A percentile compares a stretch with the other conserved stretches of the same genome.
Conservation (phyloP, 2,329 filamentous ascomycete species). For the Talaromyces sp. region DNA sequence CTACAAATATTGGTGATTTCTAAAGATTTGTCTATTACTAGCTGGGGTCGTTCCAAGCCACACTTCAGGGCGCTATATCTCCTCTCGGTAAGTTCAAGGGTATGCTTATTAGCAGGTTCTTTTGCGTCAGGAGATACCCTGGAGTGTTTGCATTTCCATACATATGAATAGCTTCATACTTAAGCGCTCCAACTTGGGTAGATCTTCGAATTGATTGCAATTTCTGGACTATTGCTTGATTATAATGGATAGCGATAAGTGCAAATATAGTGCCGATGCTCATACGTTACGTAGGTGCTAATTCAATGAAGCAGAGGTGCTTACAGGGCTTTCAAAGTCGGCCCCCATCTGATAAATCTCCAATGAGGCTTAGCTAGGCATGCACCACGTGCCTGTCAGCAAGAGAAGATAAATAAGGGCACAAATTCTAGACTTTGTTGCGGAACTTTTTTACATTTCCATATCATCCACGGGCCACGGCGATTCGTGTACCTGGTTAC, state of each 20-base stretch:
- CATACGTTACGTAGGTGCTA: not conserved
- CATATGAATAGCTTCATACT: not conserved
- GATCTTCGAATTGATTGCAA: not conserved
- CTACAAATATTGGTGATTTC: not conserved
- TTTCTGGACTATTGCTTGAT: not conserved
- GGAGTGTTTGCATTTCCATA: not conserved
- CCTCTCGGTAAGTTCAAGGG: not conserved
- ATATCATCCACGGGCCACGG: not conserved
- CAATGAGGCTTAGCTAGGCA: not conserved
- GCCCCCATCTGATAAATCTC: slow-evolving; percentile 6
- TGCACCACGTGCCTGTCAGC: slow-evolving; percentile 3
- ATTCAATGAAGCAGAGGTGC: not conserved
- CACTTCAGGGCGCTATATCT: not conserved
- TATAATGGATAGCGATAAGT: not conserved
- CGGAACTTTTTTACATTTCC: not conserved
- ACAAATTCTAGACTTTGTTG: not conserved
- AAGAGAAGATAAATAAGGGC: not conserved
- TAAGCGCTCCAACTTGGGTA: not conserved
- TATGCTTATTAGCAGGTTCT: not conserved
- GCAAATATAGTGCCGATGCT: not conserved
- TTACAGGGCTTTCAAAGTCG: not conserved
- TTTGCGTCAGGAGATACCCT: not conserved
- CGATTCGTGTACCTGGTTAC: not conserved
- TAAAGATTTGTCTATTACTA: not conserved
- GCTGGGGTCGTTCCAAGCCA: not conserved